Conservation (phyloP, 2,329 filamentous ascomycete species). For the Trichoderma sp. region DNA sequence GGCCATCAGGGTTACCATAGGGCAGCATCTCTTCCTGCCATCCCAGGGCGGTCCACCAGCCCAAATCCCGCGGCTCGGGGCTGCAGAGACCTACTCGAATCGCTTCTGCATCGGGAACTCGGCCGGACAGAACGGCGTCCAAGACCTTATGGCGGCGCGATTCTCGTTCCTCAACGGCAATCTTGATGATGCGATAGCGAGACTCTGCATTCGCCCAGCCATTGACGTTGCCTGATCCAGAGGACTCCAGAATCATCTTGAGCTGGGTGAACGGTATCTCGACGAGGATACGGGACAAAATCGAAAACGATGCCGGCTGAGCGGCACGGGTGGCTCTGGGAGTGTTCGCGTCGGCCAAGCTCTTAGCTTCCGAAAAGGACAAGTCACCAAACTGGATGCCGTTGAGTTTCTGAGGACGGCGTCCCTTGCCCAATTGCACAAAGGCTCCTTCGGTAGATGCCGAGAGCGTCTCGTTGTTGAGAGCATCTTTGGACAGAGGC, state of each 20-base stretch:
- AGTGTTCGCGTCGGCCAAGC: slow-evolving; percentile 31
- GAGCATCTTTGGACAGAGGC: slow-evolving; percentile 21
- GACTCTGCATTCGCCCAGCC: slow-evolving; percentile 49
- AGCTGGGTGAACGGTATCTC: slow-evolving; percentile 67
- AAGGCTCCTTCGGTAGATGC: slow-evolving; percentile 31
- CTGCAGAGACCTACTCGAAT: slow-evolving; percentile 38
- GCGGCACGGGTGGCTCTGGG: slow-evolving; percentile 28
- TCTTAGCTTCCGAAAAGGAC: slow-evolving; percentile 35
- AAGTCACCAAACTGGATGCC: slow-evolving; percentile 71
- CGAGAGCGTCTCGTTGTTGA: slow-evolving; percentile 23
- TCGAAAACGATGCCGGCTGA: slow-evolving; percentile 39
- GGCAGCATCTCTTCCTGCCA: slow-evolving; percentile 46
- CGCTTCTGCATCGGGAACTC: slow-evolving; percentile 34
- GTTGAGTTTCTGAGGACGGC: slow-evolving; percentile 52
- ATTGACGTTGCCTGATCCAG: slow-evolving; percentile 48
- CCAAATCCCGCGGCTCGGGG: slow-evolving; percentile 39
- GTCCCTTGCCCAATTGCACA: slow-evolving; percentile 36
- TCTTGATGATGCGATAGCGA: slow-evolving; percentile 47
- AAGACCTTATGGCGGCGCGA: slow-evolving; percentile 47
- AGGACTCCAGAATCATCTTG: slow-evolving; percentile 61
- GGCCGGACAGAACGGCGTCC: slow-evolving; percentile 39
- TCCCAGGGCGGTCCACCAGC: slow-evolving; percentile 46
- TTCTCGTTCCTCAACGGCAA: slow-evolving; percentile 57
- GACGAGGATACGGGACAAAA: slow-evolving; percentile 64
- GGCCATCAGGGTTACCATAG: slow-evolving; percentile 40